These are phyloP conservation scores for Kitagawia praeruptora DNA, from an alignment of 129 eudicot species.

Conservation along the genomic window DNA sequence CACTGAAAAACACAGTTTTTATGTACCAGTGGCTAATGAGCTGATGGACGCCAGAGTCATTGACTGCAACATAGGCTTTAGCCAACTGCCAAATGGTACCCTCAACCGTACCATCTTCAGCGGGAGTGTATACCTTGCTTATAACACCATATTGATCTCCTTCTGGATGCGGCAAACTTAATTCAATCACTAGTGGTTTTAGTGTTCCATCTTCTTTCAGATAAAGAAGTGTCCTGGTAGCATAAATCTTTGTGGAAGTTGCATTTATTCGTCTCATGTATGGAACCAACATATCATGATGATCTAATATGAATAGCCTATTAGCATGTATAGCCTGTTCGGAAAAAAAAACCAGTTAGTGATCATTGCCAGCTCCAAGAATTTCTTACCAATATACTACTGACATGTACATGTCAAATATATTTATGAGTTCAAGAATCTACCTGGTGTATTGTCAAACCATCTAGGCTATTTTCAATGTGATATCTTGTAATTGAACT, in stretches of 20 bases:
- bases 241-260: slow-evolving; percentile 51
- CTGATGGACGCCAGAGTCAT: slow-evolving; percentile 74
- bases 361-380: not conserved
- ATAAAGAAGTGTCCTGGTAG: slow-evolving; percentile 54
- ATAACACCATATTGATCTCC: slow-evolving; percentile 42
- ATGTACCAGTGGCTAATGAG: slow-evolving; percentile 73
- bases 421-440: not conserved
- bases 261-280: slow-evolving; percentile 57
- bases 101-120: slow-evolving; percentile 39
- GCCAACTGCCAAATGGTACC: slow-evolving; percentile 69
- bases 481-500: slow-evolving; percentile 30
- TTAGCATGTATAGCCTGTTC: slow-evolving; percentile 38
- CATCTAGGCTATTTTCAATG: slow-evolving; percentile 26
- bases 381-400: not conserved
- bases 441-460: slow-evolving; percentile 42
- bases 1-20: not conserved
- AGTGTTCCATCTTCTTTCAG: slow-evolving; percentile 48
- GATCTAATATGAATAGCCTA: slow-evolving; percentile 51
- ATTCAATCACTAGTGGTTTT: slow-evolving; percentile 61
- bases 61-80: slow-evolving; percentile 71
- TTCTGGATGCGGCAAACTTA: slow-evolving; percentile 53
- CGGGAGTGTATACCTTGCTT: slow-evolving; percentile 49
- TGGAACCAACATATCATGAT: slow-evolving; percentile 64
- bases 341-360: not conserved
- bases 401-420: not conserved